Base-by-base conservation (phyloP, 1,139 yeast species). In the Candida buenavistaensis region DNA sequence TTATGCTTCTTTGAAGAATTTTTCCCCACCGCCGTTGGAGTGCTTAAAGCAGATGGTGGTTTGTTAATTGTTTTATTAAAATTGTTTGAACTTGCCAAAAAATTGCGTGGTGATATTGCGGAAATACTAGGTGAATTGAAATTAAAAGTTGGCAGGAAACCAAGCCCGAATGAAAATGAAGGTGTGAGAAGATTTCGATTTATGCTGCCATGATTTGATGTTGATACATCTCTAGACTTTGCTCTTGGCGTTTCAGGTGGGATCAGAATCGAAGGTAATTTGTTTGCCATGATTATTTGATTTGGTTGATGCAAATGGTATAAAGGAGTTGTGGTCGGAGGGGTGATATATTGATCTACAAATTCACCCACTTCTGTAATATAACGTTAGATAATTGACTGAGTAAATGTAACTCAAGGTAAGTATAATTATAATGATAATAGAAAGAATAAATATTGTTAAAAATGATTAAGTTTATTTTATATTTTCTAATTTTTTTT, bases 141-240 rank as follows among this genome's bases (percentile, higher is more conserved):
- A 31, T 59, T 64, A 47, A 68, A 67, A 5, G 72, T 62, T 3
- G 75, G 75, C 70, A 64, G 71, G 41, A 68, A 66, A 28, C 64
- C 66, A 23, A 68, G 46, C 5, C 73, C 72, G 45, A 68, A 66
- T 24, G 67, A 56, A 46, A 63, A 67, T 5, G 69, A 55, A 1
- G 74, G 71, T 9, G 71, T 63, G 26, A 47, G 33, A 11, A 36
- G 20, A 28, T 32, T 36, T 26, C 40, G 12, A 28, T 39, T 39
- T 11, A 38, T 23, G 22, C 41, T 36, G 3, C 26, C 35, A 14
- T 26, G 23, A 14, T 33, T 23, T 27, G 35, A 26, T 26, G n/a
- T 24, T 3, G 40, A 26, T 11, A 39, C 33, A 3, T 41, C 27
- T 15, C 37, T 39, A 17, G 42, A 33, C 12, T 38, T 35, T 25